Evolutionary conservation across 306 rosid genomes (phyloP).

Genomic region (Ormosia semicastrata): DNA sequence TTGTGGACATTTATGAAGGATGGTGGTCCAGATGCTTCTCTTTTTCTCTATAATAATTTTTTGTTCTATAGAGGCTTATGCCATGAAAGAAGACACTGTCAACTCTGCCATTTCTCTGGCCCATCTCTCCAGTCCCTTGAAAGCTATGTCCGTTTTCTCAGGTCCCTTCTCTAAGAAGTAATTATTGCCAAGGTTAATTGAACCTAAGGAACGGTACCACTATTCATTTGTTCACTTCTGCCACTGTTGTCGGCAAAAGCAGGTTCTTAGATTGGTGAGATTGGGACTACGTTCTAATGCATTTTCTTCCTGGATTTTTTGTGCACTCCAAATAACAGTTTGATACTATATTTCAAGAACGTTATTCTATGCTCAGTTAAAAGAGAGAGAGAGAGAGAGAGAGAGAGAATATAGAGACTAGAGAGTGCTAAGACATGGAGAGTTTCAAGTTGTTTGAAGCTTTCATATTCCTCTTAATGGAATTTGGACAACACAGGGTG

Average conservation of each 20-base stretch:
- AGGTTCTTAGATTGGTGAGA: slow-evolving; percentile 22
- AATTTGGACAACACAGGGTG: neutral
- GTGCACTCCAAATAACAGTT: slow-evolving; percentile 20
- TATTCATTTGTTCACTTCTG: slow-evolving; percentile 28
- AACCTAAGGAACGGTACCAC: slow-evolving; percentile 25
- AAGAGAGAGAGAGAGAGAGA: neutral
- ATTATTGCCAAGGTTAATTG: slow-evolving; percentile 39
- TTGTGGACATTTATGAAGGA: slow-evolving; percentile 39
- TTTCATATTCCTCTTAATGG: neutral
- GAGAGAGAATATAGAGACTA: neutral
- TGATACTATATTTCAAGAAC: slow-evolving; percentile 17
- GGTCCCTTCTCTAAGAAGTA: slow-evolving; percentile 39
- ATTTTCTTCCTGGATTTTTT: slow-evolving; percentile 29
- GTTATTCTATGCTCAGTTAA: neutral
- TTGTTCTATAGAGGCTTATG: slow-evolving; percentile 34
- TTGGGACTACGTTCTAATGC: slow-evolving; percentile 27
- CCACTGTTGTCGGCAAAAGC: slow-evolving; percentile 29
- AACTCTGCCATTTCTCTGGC: slow-evolving; percentile 36
- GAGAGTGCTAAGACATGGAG: neutral
- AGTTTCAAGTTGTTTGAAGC: neutral
- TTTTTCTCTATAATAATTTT: slow-evolving; percentile 30
- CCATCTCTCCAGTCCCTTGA: slow-evolving; percentile 45
- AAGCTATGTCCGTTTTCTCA: slow-evolving; percentile 40
- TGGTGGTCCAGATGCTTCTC: slow-evolving; percentile 54
- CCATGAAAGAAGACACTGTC: slow-evolving; percentile 44